Percentiles rank a stretch among this genome's conserved stretches.
Evolutionary conservation across 208 protist species (phyloP).

Genomic region (Crithidia brevicula): DNA sequence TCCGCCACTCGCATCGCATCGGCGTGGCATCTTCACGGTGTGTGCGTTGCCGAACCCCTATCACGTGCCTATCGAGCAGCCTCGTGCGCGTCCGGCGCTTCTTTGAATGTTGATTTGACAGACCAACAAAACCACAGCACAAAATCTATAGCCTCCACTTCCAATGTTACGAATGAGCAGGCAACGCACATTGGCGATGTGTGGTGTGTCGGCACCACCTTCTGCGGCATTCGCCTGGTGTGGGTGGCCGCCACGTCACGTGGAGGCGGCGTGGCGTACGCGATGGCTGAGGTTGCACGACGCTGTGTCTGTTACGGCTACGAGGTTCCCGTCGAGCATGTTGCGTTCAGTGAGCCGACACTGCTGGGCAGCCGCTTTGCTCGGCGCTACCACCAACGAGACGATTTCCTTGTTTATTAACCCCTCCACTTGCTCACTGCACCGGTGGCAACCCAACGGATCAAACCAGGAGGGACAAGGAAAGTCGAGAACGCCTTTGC

Average conservation of each 20-base stretch:
- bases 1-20: background rate
- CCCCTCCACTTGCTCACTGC: background rate
- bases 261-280: conserved; percentile 34
- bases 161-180: background rate
- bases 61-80: conserved; percentile 2
- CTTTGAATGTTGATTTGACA: too few species aligned
- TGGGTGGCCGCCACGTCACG: conserved; percentile 50
- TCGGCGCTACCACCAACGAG: conserved; percentile 41
- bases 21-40: conserved; percentile 10
- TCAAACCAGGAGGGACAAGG: too few species aligned
- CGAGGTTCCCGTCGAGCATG: conserved; percentile 36
- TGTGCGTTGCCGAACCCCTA: conserved; percentile 3
- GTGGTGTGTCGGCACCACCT: conserved; percentile 38
- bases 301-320: conserved; percentile 59
- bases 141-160: too few species aligned
- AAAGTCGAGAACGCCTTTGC: too few species aligned
- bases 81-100: background rate
- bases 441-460: too few species aligned
- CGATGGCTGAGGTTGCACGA: conserved; percentile 44
- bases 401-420: conserved; percentile 42
- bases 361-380: conserved; percentile 46
- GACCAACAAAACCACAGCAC: too few species aligned
- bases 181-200: conserved; percentile 34
- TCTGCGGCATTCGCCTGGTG: conserved; percentile 66
- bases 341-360: conserved; percentile 77